Evolutionary conservation across 495 filamentous ascomycete genomes (phyloP).

Genomic region (Podospora sp.): DNA sequence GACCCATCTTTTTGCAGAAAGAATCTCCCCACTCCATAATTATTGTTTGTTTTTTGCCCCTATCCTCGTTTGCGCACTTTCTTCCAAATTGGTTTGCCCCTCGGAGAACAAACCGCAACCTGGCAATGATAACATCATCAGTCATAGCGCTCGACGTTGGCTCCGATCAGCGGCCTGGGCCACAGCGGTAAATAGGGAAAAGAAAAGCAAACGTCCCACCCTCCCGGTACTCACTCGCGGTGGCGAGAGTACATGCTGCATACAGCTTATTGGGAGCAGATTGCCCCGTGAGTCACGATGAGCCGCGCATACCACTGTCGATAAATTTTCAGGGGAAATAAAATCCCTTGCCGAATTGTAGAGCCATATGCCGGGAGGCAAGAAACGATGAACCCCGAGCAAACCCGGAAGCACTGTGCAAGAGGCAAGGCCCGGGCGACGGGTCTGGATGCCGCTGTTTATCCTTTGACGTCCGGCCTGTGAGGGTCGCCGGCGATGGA

Average conservation of each 20-base stretch:
- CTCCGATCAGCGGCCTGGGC: not conserved
- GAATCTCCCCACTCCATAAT: too few relatives aligned
- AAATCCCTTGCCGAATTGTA: not conserved
- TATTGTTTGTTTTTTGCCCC: not conserved
- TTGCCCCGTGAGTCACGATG: constrained; percentile 7
- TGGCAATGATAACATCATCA: not conserved
- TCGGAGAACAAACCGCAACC: not conserved
- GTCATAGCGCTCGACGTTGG: not conserved
- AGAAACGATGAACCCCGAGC: not conserved
- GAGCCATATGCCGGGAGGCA: not conserved
- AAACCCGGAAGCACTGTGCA: not conserved
- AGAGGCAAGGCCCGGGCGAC: not conserved
- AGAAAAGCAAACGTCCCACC: not conserved
- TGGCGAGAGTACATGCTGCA: not conserved
- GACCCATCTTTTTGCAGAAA: constrained; percentile 19
- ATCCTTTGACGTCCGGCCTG: not conserved
- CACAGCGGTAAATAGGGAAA: not conserved
- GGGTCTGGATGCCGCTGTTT: not conserved
- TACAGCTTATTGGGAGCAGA: constrained; percentile 1
- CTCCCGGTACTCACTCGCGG: not conserved
- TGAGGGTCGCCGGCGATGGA: not conserved
- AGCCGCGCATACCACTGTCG: not conserved
- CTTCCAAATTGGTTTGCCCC: not conserved
- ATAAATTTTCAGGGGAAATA: not conserved
- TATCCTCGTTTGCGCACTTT: not conserved